These are phyloP conservation scores for Eucalyptus urophylla DNA, from an alignment of 345 rosid genomes.

Conservation along the genomic window DNA sequence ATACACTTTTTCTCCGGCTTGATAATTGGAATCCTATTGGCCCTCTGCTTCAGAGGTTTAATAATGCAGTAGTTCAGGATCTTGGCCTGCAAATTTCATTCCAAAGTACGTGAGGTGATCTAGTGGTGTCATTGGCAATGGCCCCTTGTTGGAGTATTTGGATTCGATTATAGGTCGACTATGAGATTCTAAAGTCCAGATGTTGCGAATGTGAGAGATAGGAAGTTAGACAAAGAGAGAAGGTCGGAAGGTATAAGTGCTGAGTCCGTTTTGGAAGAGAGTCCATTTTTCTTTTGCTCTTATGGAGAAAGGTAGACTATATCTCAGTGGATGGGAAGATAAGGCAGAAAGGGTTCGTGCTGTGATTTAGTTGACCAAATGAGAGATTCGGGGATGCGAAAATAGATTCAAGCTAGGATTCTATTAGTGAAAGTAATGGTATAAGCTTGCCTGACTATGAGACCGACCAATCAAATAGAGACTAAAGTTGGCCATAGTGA, in stretches of 20 bases:
- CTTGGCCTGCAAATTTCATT: neutral
- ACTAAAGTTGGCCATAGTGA: too few species aligned
- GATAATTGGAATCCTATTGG: neutral
- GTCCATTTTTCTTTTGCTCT: neutral
- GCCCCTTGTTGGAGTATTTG: neutral
- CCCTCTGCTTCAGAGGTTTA: neutral
- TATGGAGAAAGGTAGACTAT: neutral
- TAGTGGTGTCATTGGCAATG: neutral
- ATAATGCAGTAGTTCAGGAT: neutral
- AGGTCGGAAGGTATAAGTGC: neutral
- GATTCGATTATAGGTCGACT: neutral
- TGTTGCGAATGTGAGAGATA: neutral
- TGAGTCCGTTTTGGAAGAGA: neutral
- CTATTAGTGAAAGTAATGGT: too few species aligned
- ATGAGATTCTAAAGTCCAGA: neutral
- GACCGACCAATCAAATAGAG: too few species aligned
- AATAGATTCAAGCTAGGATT: too few species aligned
- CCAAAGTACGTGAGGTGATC: neutral
- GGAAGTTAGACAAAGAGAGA: neutral
- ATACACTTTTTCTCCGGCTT: neutral
- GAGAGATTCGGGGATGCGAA: too few species aligned
- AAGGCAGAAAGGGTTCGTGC: too few species aligned
- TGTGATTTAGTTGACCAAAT: too few species aligned
- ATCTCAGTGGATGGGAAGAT: neutral
- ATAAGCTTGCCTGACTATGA: too few species aligned